Evolutionary conservation across 176 grass and related monocot genomes (phyloP), one percentile per base, ranked within the genome.

Genomic region (Panicum miliaceum): DNA sequence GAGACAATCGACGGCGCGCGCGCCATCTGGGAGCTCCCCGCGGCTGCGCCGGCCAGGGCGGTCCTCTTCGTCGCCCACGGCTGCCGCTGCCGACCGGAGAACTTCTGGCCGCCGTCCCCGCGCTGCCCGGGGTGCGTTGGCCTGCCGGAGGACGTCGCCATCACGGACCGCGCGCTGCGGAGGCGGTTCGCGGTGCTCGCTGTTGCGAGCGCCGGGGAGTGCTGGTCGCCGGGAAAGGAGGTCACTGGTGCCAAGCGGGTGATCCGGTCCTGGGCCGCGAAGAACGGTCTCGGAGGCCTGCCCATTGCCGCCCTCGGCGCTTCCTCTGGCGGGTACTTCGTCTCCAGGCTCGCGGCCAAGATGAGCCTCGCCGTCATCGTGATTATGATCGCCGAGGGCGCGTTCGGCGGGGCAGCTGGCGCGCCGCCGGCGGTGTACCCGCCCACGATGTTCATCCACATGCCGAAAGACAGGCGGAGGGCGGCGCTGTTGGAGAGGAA

Each of bases 361-460:
- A 86, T 89, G 80, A 64, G 68, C 19, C 77, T 94, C 76, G 69
- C 85, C 7, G 79, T 83, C 85, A 68, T 97, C 22, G 88, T 90
- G 74, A 83, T 97, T 64, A 92, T 94, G 92, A 97, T 97, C 77
- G 59, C 94, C 7, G 91, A 89, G 63, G 94, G 94, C 37, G 68
- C 86, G n/a, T 91, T 97, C 19, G 54, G 56, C 14, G 25, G 34
- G 2, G 45, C 64, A 14, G 70, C 40, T 23, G 85, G 51, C 43
- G 48, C 78, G 20, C 63, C n/a, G 12, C 84, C 62, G 8, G 15
- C 7, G 19, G 66, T 46, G 20, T 97, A 89, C 56, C 89, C 85
- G 51, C 82, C 92, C 16, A 77, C 90, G 1, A 75, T 94, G 76
- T 94, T 97, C 87, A 81, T 94, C 6, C 92, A 94, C 87, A 97